These are phyloP conservation scores for Eudorina sp. DNA, from an alignment of 139 green algal species.

Conservation along the genomic window DNA sequence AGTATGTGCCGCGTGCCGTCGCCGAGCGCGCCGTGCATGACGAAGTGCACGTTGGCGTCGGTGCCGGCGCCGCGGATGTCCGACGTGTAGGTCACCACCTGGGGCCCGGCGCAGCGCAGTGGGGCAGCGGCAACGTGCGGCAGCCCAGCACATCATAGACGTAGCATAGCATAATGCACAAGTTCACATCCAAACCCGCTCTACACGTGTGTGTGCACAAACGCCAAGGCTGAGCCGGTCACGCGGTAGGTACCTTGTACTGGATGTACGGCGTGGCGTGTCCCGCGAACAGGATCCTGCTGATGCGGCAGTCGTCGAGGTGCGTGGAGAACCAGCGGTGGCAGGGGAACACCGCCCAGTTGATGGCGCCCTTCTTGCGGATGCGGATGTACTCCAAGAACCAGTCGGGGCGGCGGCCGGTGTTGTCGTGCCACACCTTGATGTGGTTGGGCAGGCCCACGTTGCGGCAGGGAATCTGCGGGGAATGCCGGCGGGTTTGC, in stretches of 20 bases:
- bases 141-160: too few relatives aligned
- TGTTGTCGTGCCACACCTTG: constrained; percentile 82
- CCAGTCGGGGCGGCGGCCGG: constrained; percentile 74
- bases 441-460: constrained; percentile 67
- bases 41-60: constrained; percentile 70
- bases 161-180: too few relatives aligned
- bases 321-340: constrained; percentile 75
- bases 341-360: constrained; percentile 73
- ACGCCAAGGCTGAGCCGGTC: too few relatives aligned
- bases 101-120: too few relatives aligned
- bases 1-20: constrained; percentile 58
- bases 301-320: constrained; percentile 73
- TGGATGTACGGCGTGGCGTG: constrained; percentile 53
- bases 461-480: constrained; percentile 62
- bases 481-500: not conserved
- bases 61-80: constrained; percentile 69
- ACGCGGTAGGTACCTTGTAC: constrained; percentile 55
- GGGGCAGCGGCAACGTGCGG: too few relatives aligned
- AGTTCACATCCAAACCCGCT: too few relatives aligned
- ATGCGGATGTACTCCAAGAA: constrained; percentile 78
- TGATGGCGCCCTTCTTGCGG: constrained; percentile 57
- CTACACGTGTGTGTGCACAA: too few relatives aligned
- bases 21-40: constrained; percentile 56
- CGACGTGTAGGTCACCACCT: constrained; percentile 55
- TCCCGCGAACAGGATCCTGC: constrained; percentile 56